Evolutionary conservation across 1,284 basidiomycete species (phyloP), one percentile per base, ranked within the genome.

Genomic region (Malassezia restricta): DNA sequence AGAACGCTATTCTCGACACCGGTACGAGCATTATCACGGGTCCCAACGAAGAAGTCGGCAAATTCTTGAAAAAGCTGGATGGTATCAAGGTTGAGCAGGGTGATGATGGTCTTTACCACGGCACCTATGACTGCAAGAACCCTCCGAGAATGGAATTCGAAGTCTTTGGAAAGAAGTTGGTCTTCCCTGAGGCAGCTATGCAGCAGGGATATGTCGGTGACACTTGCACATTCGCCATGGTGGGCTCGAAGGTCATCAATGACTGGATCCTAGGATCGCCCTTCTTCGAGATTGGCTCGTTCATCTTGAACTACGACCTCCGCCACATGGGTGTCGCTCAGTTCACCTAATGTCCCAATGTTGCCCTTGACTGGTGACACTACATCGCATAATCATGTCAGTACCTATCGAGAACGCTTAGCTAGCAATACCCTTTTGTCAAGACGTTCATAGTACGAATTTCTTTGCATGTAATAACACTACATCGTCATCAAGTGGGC

Each of bases 1-100:
- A 71, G 55, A 63, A 77, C 52, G 77, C 79, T n/a, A 78, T 81
- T 38, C 64, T 79, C 56, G 78, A 81, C 65, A 76, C 80, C 30
- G 80, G 79, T 31, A 78, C 79, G 17, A 74, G 76, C 3, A 51
- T 74, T 30, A 74, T 72, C 11, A 76, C 80, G 9, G 73, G 71
- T 12, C 72, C 74, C 14, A 65, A 66, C 5, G 47, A 44, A 31
- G 60, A 71, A 47, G 75, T 73, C 6, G 51, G 71, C 35, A 56
- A 64, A 30, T 76, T 82, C 61, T 80, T 80, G 71, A 62, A 55
- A 14, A 47, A 61, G 3, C 68, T 82, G 48, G 69, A 74, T n/a
- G 78, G 78, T 48, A 74, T 78, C n/a, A 12, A n/a, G 3, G 20
- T 40, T 9, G 17, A 40, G 20, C 8, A 40, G 12, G 2, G 3